Evolutionary conservation across 1,284 basidiomycete genomes (phyloP).

Genomic region (Polyporus tsugae): DNA sequence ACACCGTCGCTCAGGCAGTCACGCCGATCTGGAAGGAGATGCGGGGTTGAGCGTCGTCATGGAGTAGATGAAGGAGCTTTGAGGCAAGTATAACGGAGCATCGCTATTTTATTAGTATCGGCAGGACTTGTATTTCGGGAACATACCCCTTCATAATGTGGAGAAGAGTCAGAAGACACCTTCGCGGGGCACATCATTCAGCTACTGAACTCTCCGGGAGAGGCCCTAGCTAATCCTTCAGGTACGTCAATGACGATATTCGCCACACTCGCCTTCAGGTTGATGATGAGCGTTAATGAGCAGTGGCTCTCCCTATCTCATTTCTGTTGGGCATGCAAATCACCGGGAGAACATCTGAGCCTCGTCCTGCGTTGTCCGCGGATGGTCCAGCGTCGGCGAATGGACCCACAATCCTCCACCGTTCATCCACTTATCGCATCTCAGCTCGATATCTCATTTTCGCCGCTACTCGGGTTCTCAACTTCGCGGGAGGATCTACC

Average conservation of each 20-base stretch:
- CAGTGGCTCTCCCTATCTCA: not conserved
- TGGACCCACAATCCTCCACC: constrained; percentile 22
- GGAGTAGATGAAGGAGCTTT: not conserved
- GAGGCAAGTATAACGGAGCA: constrained; percentile 7
- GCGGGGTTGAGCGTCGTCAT: constrained; percentile 33
- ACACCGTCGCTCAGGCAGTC: constrained; percentile 67
- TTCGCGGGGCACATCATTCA: not conserved
- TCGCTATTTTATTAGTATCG: constrained; percentile 4
- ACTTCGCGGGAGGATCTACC: not conserved
- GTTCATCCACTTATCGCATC: not conserved
- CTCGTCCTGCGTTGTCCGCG: not conserved
- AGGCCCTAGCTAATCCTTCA: not conserved
- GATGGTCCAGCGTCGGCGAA: not conserved
- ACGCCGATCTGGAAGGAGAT: constrained; percentile 64
- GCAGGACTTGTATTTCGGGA: constrained; percentile 11
- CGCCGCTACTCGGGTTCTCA: constrained; percentile 8
- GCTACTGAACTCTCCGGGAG: not conserved
- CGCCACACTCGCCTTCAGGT: not conserved
- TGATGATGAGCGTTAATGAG: not conserved
- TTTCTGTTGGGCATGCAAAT: not conserved
- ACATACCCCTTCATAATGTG: constrained; percentile 7
- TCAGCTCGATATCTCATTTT: constrained; percentile 10
- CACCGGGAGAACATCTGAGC: not conserved
- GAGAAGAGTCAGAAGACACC: constrained; percentile 5
- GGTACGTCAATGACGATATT: not conserved